Evolutionary conservation across 2,329 filamentous ascomycete species (phyloP), one percentile per base, ranked within the genome.

Genomic region (Malbranchea zuffiana): DNA sequence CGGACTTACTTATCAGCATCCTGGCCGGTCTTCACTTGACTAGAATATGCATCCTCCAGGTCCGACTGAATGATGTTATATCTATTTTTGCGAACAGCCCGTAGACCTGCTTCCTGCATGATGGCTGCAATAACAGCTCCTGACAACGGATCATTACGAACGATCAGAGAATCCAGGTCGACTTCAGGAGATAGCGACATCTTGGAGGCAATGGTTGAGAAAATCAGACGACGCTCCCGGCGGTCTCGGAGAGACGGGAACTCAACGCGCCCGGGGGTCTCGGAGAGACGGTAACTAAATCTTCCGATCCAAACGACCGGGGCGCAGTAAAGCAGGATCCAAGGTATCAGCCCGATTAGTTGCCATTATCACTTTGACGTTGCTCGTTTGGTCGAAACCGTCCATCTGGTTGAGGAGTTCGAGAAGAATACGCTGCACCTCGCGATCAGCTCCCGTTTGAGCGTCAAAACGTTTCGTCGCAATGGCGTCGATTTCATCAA

Each of bases 311-410:
- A 98, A 72, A 68, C 90, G 86, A 49, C 90, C 90, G 20, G 90
- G 90, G 52, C 90, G 85, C 44, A 98, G 75, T 44, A 98, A 73
- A 27, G 90, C 90, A 11, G 90, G 90, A 59, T 98, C 90, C 47
- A 98, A 74, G 5, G 90, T 98, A 62, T 96, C 90, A 48, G 90
- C 88, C 59, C 90, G 82, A 70, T 98, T 98, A 49, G 90, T 98
- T 49, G 90, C 90, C 90, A 98, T 98, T 67, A 98, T 98, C 59
- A 98, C 90, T 70, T 98, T 98, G 65, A 98, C 90, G 63, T 98
- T 98, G 60, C 85, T 83, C 0, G 86, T 94, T 65, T 98, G 90
- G 62, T 98, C 90, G 68, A 98, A 98, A 47, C 90, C 90, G 60
- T 98, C 90, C 90, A 98, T 98, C 66, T 98, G 90, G 68, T 98